Conservation (phyloP, 495 filamentous ascomycete genomes). For the Podospora comata region DNA sequence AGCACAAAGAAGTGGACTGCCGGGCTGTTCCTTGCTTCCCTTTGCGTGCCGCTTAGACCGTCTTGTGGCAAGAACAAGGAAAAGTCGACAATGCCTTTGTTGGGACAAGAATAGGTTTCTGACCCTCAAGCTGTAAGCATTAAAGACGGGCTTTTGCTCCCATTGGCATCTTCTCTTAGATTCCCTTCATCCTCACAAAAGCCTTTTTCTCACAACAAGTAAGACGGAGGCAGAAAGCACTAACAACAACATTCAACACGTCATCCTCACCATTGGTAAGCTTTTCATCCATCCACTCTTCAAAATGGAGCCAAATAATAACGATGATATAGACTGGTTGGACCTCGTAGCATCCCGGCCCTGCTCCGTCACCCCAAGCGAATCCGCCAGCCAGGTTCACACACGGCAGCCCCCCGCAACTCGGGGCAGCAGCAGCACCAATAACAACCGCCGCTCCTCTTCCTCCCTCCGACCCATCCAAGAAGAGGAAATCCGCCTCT, state of each 20-base stretch:
- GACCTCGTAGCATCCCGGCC: background rate
- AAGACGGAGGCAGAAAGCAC: background rate
- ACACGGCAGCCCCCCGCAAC: background rate
- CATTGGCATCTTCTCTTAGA: background rate
- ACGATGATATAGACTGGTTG: background rate
- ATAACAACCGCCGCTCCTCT: background rate
- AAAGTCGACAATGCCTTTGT: background rate
- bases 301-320: background rate
- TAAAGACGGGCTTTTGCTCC: background rate
- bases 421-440: background rate
- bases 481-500: background rate
- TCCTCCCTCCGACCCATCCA: background rate
- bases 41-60: background rate
- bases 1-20: background rate
- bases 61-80: background rate
- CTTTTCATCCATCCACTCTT: background rate
- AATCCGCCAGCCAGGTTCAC: constrained; percentile 1
- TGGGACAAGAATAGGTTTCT: background rate
- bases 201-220: background rate
- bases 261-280: background rate
- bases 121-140: background rate
- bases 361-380: background rate
- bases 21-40: background rate
- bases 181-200: background rate
- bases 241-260: background rate